Percentiles rank a stretch among this genome's conserved stretches.
Evolutionary conservation across 2,329 filamentous ascomycete species (phyloP).

Genomic region (Chaetomium sp.): DNA sequence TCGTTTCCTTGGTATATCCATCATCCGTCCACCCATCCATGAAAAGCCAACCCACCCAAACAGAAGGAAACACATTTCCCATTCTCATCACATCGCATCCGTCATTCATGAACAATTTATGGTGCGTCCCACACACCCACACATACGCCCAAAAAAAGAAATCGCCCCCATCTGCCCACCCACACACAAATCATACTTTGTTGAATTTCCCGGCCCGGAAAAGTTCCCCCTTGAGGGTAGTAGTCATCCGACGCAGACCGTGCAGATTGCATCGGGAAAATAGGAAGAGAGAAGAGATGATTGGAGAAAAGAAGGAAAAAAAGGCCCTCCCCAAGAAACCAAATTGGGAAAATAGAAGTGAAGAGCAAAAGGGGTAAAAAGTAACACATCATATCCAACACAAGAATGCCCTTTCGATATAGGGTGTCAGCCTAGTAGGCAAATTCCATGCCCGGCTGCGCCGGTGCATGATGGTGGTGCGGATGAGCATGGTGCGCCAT

Average conservation of each 20-base stretch:
- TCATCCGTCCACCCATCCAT: not conserved
- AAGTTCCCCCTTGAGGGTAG: not conserved
- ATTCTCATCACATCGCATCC: too few relatives aligned
- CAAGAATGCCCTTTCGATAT: not conserved
- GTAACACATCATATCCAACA: not conserved
- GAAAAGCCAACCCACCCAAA: not conserved
- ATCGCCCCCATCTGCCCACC: not conserved
- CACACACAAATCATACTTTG: too few relatives aligned
- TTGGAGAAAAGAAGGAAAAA: too few relatives aligned
- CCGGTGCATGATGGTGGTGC: not conserved
- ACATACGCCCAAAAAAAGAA: not conserved
- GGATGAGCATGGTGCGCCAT: conserved; percentile 29
- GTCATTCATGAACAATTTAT: too few relatives aligned
- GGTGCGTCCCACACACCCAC: not conserved
- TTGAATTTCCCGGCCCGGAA: conserved; percentile 3
- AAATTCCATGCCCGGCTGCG: conserved; percentile 33
- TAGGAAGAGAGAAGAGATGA: too few relatives aligned
- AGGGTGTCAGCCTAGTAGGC: conserved; percentile 24
- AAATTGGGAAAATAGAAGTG: not conserved
- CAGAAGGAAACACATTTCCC: not conserved
- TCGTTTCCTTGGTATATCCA: conserved; percentile 9
- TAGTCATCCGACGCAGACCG: not conserved
- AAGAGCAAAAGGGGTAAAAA: not conserved
- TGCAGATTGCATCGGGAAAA: too few relatives aligned
- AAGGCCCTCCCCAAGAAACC: too few relatives aligned